Evolutionary conservation across 495 filamentous ascomycete species (phyloP).

Genomic region (Parachaetomium inaequale): DNA sequence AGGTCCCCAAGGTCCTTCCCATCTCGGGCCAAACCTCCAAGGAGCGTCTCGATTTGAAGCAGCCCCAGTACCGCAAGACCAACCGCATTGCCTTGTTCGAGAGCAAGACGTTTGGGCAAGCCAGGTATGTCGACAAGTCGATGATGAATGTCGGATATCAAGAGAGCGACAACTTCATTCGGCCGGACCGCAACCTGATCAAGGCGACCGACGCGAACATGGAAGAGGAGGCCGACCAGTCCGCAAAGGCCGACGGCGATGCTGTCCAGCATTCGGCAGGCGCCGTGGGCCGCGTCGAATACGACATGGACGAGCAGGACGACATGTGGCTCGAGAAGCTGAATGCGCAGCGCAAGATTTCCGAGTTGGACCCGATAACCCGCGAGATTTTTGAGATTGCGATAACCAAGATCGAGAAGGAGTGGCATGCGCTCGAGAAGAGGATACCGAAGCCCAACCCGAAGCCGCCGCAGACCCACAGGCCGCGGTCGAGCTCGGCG

Average conservation of each 20-base stretch:
- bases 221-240: constrained; percentile 77
- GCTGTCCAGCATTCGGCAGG: constrained; percentile 35
- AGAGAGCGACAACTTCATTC: constrained; percentile 80
- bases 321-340: constrained; percentile 88
- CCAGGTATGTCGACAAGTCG: constrained; percentile 72
- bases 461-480: constrained; percentile 88
- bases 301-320: constrained; percentile 99
- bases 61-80: constrained; percentile 55
- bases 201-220: constrained; percentile 69
- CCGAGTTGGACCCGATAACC: constrained; percentile 75
- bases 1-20: constrained; percentile 49
- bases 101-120: constrained; percentile 52
- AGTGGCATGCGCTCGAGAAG: constrained; percentile 95
- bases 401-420: constrained; percentile 98
- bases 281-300: constrained; percentile 77
- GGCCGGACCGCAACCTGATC: constrained; percentile 71
- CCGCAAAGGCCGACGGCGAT: constrained; percentile 59
- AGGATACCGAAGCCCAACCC: constrained; percentile 93
- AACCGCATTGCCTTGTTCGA: constrained; percentile 54
- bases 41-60: constrained; percentile 57
- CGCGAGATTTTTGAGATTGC: constrained; percentile 94
- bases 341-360: constrained; percentile 68
- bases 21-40: constrained; percentile 53
- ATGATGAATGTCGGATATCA: constrained; percentile 96
- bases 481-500: constrained; percentile 85